Base-by-base conservation (phyloP, 2,329 filamentous ascomycete genomes). In the Sphaerulina musiva region DNA sequence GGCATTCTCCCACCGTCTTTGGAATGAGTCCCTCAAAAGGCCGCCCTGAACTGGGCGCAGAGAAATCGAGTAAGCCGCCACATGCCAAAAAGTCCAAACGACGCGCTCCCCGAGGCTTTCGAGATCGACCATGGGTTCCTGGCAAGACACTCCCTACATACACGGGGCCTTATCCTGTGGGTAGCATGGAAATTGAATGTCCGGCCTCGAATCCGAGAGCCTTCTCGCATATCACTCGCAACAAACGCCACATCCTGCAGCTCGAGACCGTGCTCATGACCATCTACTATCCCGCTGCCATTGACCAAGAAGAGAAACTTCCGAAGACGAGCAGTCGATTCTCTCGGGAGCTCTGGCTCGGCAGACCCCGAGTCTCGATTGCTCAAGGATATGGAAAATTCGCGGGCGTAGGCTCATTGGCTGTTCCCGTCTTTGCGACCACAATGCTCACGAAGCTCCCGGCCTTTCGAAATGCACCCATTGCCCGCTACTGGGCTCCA, bases 361-460 rank as follows among this genome's bases (percentile, higher is more conserved):
- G 81, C 6, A 71, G 80, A 43, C 82, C 83, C 2, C 71, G 82
- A 38, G 53, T 77, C 1, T 72, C 76, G 36, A 78, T 80, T 3
- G 79, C 80, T 41, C 29, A 14, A n/a, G 42, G 48, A 38, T 86
- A 85, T 65, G 80, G 78, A n/a, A 78, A 78, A 52, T 85, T 84
- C 63, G 74, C 81, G 39, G 77, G 76, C 26, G 62, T 84, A 2
- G 72, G 76, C 7, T 63, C 73, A 42, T 68, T 78, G 0, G 74
- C 77, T 7, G 73, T 81, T 9, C 74, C 74, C 0, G 77, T 79
- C 51, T 80, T 84, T 62, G 75, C 78, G 2, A 71, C 73, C 10
- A 82, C 82, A 0, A 80, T 83, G 72, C 82, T 82, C 57, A 86
- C 82, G 26, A 85, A 84, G 64, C 64, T 86, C 11, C 82, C 82